Evolutionary conservation across 1,284 basidiomycete species (phyloP), one percentile per base, ranked within the genome.

Genomic region (Singerocomus inundabilis): DNA sequence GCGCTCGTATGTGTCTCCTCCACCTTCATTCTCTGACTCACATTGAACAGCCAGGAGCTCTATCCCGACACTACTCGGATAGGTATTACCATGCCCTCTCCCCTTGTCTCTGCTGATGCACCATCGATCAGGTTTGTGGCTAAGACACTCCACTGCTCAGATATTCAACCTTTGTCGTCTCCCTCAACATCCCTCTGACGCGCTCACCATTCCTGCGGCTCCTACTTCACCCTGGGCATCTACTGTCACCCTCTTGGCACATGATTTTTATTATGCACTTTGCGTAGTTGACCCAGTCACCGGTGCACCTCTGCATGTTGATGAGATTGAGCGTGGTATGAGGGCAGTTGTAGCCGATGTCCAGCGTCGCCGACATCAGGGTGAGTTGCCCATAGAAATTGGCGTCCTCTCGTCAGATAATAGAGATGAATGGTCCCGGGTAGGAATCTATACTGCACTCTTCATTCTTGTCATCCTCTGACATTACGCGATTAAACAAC

Each of bases 181-280:
- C 47, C 93, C 93, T 3, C 75, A 79, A 41, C 72, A 62, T 3
- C 64, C 69, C 37, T 89, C 82, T 56, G 92, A 94, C 67, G 71
- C 73, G 18, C 75, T 91, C 51, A 62, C 77, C 40, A 57, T 70
- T 25, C 75, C 80, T 32, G 56, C 75, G 12, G 56, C 71, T 9
- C 63, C 71, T 10, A 72, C 76, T n/a, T 70, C 77, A 31, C 77
- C 84, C 8, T 64, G 64, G 59, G 31, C 49, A 29, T 66, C 59
- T 37, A 58, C 29, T 82, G 84, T 94, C 42, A 75, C 89, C 15
- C 74, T 98, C 43, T 79, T 92, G 66, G 72, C 88, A 9, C 81
- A 89, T 57, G 86, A 93, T 70, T 92, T 86, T 79, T 81, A 85
- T 58, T 98, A 98, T 65, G 76, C 84, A 9, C 73, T 98, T 46